Base-by-base conservation (phyloP, 768 basidiomycete species). In the Suillus plorans region DNA sequence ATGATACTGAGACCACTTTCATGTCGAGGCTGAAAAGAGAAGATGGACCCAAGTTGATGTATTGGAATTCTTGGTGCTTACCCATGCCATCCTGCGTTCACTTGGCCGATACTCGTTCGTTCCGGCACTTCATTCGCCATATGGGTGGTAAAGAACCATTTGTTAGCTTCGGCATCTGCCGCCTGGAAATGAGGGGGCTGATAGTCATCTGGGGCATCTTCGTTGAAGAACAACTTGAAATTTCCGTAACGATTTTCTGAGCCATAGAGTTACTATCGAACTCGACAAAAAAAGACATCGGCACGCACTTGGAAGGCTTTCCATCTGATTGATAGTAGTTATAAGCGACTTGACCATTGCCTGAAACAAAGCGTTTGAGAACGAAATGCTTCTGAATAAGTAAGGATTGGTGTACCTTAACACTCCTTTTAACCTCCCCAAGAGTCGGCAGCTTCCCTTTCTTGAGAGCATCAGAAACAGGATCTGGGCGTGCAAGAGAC, bases 181-280 rank as follows among this genome's bases (percentile, higher is more conserved):
- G 89, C 77, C 63, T 84, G 83, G 71, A 95, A 95, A 73, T 89
- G 80, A 0, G 90, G 91, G 6, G 94, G 94, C 72, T 96, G 91
- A 70, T 96, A 96, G 60, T 94, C 88, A 10, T 81, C 78, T 0
- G 94, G 94, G 14, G 92, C 89, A 25, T 86, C 81, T 56, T 92
- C 88, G 16, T 89, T 90, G 73, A 94, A 95, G 72, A 90, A 93
- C 13, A 93, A 76, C 73, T 96, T 95, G 80, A 95, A 92, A 25
- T 89, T 92, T n/a, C 93, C 91, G 70, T 83, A 95, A 41, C 94
- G 89, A 56, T 88, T 88, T 69, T 87, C 92, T 92, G 70, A 20
- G 22, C 63, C 12, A 42, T 12, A 41, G 18, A 6, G 45, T 41
- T 49, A 45, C 59, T 28, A 66, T 20, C 36, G 60, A 62, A 61